Conservation (phyloP, 179 eudicot genomes). For the Camellia oleifera region DNA sequence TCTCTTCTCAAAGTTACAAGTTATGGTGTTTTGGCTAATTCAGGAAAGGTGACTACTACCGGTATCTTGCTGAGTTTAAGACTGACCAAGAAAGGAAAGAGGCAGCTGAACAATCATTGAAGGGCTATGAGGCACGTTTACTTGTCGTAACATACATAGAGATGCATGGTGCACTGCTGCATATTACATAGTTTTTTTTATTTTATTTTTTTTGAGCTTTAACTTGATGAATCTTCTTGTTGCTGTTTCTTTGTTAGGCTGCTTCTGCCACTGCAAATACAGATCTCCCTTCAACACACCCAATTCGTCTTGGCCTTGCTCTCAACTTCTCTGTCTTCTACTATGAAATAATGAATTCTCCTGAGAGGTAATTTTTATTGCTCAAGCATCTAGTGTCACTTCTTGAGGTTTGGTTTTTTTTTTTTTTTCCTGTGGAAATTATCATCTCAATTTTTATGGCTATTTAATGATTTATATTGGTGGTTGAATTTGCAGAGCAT, state of each 20-base stretch:
- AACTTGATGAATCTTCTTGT: conserved; percentile 6
- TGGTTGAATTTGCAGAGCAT: conserved; percentile 54
- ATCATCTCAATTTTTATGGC: not conserved
- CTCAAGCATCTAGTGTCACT: not conserved
- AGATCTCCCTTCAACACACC: conserved; percentile 94
- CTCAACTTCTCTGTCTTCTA: conserved; percentile 95
- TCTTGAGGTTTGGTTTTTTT: not conserved
- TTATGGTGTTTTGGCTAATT: not conserved
- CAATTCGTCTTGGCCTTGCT: conserved; percentile 97
- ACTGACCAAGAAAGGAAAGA: conserved; percentile 75
- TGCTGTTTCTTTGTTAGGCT: conserved; percentile 45
- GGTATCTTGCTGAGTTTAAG: conserved; percentile 92
- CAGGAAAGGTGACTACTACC: conserved; percentile 93
- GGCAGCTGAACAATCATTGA: conserved; percentile 81
- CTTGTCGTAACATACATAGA: not conserved
- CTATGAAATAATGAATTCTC: conserved; percentile 95
- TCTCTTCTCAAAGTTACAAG: not conserved
- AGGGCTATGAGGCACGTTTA: conserved; percentile 85
- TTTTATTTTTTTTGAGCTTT: no score
- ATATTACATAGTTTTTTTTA: not conserved
- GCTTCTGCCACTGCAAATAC: conserved; percentile 87
- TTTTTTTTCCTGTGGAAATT: not conserved
- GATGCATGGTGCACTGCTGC: not conserved
- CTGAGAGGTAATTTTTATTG: conserved; percentile 58
- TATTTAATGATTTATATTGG: not conserved